Evolutionary conservation across 1,284 basidiomycete species (phyloP), one percentile per base, ranked within the genome.

Genomic region (Trichosporon sp.): DNA sequence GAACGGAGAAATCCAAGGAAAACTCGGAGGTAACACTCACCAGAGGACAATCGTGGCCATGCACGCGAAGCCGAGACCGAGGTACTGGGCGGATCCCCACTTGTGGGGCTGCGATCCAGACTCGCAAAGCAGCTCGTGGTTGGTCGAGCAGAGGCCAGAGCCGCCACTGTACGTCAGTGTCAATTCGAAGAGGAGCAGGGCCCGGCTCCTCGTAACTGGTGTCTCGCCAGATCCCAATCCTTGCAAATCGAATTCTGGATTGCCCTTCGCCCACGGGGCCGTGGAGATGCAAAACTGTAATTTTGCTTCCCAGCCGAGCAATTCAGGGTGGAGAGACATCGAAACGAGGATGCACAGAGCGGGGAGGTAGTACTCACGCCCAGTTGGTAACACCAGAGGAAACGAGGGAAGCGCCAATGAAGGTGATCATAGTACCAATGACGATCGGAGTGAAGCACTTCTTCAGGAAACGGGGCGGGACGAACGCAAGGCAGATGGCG

Each of bases 361-460:
- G 11, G 47, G 47, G 47, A 51, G 21, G 21, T 9, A 31, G 23
- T 21, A 70, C 68, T 70, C 65, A 70, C 68, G 73, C 76, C 77
- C 77, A 78, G 72, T 78, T 78, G 65, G 72, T 77, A 18, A 77
- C 73, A 27, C 76, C 76, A 2, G 68, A 63, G 44, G 68, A 72
- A 63, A 78, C 72, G 6, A 78, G 68, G 8, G 77, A 67, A 15
- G 76, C 76, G 27, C 77, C 77, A 63, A 78, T 78, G 64, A 77
- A 76, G 31, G 70, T 67, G 31, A 78, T 65, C 76, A 77, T 78
- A 32, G 73, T 76, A 27, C 77, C 77, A 25, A 73, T 76, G 62
- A 78, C 70, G 21, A 78, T 68, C 5, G 76, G 77, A 15, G 77
- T 76, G 73, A 78, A 78, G 62, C 73, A 65, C 70, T 76, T 77